These are phyloP conservation scores for Apiosordaria backusii DNA, from an alignment of 495 filamentous ascomycete genomes.

Conservation along the genomic window DNA sequence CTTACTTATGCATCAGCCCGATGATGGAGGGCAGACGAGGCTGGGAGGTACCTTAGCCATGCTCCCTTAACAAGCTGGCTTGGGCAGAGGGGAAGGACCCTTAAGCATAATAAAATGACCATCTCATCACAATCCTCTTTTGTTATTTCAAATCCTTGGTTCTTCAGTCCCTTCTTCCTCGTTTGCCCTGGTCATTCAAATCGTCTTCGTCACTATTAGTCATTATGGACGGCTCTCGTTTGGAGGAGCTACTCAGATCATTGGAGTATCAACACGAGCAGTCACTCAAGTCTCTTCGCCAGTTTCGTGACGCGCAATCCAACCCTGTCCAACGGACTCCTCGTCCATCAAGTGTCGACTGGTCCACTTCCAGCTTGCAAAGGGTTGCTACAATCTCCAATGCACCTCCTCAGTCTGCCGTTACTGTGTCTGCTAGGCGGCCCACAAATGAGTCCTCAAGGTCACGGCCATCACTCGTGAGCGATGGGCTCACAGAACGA, in stretches of 20 bases:
- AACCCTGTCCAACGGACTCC: background rate
- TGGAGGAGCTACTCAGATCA: conserved; percentile 35
- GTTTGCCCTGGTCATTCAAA: background rate
- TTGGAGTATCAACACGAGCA: conserved; percentile 36
- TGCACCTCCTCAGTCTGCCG: conserved; percentile 5
- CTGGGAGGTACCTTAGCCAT: conserved; percentile 3
- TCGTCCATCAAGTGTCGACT: conserved; percentile 10
- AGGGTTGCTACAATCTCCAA: conserved; percentile 20
- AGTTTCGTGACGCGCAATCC: conserved; percentile 28
- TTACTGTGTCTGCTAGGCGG: conserved; percentile 5
- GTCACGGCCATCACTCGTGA: conserved; percentile 18
- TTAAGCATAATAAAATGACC: background rate
- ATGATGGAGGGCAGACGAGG: background rate
- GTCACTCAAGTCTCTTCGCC: conserved; percentile 34
- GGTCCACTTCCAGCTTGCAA: conserved; percentile 12
- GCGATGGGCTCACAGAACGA: conserved; percentile 25
- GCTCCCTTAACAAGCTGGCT: background rate
- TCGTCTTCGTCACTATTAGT: background rate
- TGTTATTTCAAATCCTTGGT: too few species aligned
- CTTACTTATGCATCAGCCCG: background rate
- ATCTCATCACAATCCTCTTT: background rate
- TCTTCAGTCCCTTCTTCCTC: background rate
- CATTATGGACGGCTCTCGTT: conserved; percentile 3
- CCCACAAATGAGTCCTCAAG: conserved; percentile 14
- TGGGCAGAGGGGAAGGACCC: background rate